Conservation (phyloP, 2,329 filamentous ascomycete species). For the Colletotrichum higginsianum region DNA sequence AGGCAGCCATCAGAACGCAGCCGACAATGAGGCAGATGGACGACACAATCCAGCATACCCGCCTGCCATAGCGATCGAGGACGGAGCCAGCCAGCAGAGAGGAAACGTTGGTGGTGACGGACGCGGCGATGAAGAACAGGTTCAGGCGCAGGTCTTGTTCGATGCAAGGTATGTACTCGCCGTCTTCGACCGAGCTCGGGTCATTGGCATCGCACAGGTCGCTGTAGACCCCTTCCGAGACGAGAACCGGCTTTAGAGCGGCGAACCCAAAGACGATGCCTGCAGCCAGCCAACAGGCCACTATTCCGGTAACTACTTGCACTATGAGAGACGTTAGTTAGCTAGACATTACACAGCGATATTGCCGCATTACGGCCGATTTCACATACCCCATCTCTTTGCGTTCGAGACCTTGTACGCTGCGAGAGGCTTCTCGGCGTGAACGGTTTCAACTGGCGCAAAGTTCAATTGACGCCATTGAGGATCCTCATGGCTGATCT, state of each 20-base stretch:
- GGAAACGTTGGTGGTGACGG: slow-evolving; percentile 88
- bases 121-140: slow-evolving; percentile 92
- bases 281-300: slow-evolving; percentile 82
- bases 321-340: slow-evolving; percentile 57
- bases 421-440: slow-evolving; percentile 48
- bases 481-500: slow-evolving; percentile 28
- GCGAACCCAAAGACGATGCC: slow-evolving; percentile 90
- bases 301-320: slow-evolving; percentile 77
- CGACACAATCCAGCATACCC: slow-evolving; percentile 80
- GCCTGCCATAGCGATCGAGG: slow-evolving; percentile 86
- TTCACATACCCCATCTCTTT: slow-evolving; percentile 46
- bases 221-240: slow-evolving; percentile 79
- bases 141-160: slow-evolving; percentile 75
- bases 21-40: slow-evolving; percentile 78
- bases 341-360: not conserved
- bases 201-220: slow-evolving; percentile 67
- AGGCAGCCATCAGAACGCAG: slow-evolving; percentile 79
- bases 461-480: slow-evolving; percentile 48
- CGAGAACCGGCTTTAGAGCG: slow-evolving; percentile 86
- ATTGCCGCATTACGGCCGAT: not conserved
- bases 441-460: slow-evolving; percentile 46
- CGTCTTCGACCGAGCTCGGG: slow-evolving; percentile 38
- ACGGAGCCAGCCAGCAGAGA: slow-evolving; percentile 89
- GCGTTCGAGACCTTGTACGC: slow-evolving; percentile 51
- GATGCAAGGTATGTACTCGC: slow-evolving; percentile 56